Percentiles rank a stretch among this genome's conserved stretches.
Conservation (phyloP, 2,329 filamentous ascomycete genomes). For the Ceratocystis harringtonii region DNA sequence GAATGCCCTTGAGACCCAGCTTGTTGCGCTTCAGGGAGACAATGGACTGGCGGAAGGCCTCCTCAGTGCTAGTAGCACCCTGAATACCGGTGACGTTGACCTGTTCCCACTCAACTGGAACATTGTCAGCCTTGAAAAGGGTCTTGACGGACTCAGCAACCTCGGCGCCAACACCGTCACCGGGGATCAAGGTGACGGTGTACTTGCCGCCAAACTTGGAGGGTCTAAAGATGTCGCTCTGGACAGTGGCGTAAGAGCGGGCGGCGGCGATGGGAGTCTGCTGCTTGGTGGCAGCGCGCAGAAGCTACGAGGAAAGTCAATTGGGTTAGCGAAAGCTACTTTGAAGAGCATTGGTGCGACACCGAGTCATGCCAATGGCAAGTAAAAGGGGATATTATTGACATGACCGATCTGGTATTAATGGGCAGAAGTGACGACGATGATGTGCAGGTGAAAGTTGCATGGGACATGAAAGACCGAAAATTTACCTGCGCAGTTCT, state of each 20-base stretch:
- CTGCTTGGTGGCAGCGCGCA: slow-evolving; percentile 36
- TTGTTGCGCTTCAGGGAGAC: slow-evolving; percentile 96
- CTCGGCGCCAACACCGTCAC: slow-evolving; percentile 96
- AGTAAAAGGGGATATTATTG: background rate
- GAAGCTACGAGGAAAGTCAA: slow-evolving; percentile 28
- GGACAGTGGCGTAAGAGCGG: slow-evolving; percentile 61
- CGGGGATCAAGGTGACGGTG: slow-evolving; percentile 95
- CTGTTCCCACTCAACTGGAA: slow-evolving; percentile 97
- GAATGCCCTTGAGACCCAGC: slow-evolving; percentile 95
- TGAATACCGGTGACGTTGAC: slow-evolving; percentile 88
- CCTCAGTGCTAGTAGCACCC: slow-evolving; percentile 64
- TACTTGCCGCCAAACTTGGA: slow-evolving; percentile 99
- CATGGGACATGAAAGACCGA: background rate
- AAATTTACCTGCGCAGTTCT: slow-evolving; percentile 42
- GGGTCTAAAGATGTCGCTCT: slow-evolving; percentile 96
- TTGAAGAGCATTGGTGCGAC: slow-evolving; percentile 18
- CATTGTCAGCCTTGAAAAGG: slow-evolving; percentile 98
- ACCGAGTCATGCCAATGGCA: slow-evolving; percentile 18
- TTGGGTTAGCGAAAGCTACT: background rate
- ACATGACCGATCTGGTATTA: background rate
- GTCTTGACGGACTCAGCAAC: slow-evolving; percentile 97
- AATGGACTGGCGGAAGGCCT: slow-evolving; percentile 89
- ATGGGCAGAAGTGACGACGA: background rate
- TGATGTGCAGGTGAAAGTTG: background rate
- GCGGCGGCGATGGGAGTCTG: slow-evolving; percentile 25